These are phyloP conservation scores for Cyclotella baltica DNA, from an alignment of 108 stramenopile genomes.

Conservation along the genomic window DNA sequence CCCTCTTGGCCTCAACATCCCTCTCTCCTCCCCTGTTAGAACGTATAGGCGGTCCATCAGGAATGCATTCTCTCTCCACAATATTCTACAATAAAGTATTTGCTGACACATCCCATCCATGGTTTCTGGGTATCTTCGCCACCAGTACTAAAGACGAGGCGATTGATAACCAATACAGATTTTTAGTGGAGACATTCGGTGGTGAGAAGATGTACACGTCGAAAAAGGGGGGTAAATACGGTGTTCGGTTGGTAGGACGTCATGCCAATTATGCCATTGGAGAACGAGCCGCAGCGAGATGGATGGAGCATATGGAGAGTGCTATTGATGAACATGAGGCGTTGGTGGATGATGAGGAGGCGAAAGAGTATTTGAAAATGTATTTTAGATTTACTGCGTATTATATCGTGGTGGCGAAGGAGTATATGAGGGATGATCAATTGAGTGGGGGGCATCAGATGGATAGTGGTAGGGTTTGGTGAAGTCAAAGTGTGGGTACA, in stretches of 20 bases:
- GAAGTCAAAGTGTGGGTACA: too few species aligned
- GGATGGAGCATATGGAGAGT: conserved; percentile 74
- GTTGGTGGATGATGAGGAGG: conserved; percentile 52
- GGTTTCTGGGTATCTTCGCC: conserved; percentile 85
- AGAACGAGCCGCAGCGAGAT: conserved; percentile 65
- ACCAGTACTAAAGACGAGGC: conserved; percentile 77
- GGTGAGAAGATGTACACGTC: conserved; percentile 76
- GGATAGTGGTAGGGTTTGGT: conserved; percentile 77
- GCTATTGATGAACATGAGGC: conserved; percentile 67
- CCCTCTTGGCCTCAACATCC: conserved; percentile 29
- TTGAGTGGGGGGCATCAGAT: conserved; percentile 75
- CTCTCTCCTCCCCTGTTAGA: conserved; percentile 61
- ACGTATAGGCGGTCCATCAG: conserved; percentile 64
- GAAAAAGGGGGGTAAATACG: conserved; percentile 77
- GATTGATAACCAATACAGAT: conserved; percentile 84
- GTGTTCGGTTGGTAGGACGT: conserved; percentile 73
- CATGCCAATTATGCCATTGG: conserved; percentile 81
- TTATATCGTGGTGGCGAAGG: conserved; percentile 81
- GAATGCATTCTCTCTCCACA: conserved; percentile 57
- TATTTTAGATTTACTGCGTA: conserved; percentile 76
- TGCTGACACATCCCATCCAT: conserved; percentile 53
- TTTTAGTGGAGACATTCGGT: conserved; percentile 82
- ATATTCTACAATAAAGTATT: conserved; percentile 81
- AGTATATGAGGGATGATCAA: conserved; percentile 81
- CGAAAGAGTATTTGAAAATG: conserved; percentile 26